Percentiles rank a stretch among this genome's conserved stretches.
These are phyloP conservation scores for Stachybotrys chartarum DNA, from an alignment of 2,329 filamentous ascomycete species.

Conservation along the genomic window DNA sequence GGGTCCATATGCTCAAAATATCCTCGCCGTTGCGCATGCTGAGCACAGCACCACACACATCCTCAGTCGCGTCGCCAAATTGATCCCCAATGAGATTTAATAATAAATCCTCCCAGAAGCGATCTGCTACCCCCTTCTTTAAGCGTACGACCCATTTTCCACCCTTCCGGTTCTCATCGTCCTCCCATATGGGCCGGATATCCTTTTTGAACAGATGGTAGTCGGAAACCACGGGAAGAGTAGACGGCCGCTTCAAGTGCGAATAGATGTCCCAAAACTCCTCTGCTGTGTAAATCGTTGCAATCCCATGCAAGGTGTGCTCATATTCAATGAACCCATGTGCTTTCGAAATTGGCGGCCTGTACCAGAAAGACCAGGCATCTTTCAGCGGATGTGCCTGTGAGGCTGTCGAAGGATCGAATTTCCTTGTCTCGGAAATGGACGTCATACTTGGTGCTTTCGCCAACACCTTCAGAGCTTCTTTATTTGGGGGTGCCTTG, in stretches of 20 bases:
- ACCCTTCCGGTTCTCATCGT: slow-evolving; percentile 91
- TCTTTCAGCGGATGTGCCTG: slow-evolving; percentile 60
- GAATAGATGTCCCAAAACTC: slow-evolving; percentile 87
- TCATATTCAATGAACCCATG: slow-evolving; percentile 86
- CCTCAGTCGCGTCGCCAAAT: slow-evolving; percentile 85
- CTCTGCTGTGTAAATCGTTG: slow-evolving; percentile 73
- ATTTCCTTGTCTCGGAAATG: slow-evolving; percentile 33
- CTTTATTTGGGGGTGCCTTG: slow-evolving; percentile 23
- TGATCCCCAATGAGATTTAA: slow-evolving; percentile 89
- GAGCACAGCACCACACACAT: slow-evolving; percentile 90
- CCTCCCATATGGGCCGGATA: slow-evolving; percentile 96
- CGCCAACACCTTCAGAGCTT: slow-evolving; percentile 18
- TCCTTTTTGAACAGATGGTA: slow-evolving; percentile 98
- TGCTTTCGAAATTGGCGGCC: slow-evolving; percentile 92
- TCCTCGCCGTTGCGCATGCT: slow-evolving; percentile 95
- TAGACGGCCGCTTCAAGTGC: slow-evolving; percentile 84
- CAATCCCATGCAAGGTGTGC: slow-evolving; percentile 86
- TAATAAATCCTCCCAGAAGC: slow-evolving; percentile 93
- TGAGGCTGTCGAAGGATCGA: slow-evolving; percentile 29
- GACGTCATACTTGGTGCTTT: slow-evolving; percentile 32
- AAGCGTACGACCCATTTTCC: slow-evolving; percentile 96
- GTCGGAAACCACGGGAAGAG: slow-evolving; percentile 85
- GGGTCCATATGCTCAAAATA: slow-evolving; percentile 95
- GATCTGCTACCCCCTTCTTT: slow-evolving; percentile 94
- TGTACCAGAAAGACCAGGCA: slow-evolving; percentile 95